Conservation (phyloP, 2,329 filamentous ascomycete genomes). For the Fusarium incarnatum region DNA sequence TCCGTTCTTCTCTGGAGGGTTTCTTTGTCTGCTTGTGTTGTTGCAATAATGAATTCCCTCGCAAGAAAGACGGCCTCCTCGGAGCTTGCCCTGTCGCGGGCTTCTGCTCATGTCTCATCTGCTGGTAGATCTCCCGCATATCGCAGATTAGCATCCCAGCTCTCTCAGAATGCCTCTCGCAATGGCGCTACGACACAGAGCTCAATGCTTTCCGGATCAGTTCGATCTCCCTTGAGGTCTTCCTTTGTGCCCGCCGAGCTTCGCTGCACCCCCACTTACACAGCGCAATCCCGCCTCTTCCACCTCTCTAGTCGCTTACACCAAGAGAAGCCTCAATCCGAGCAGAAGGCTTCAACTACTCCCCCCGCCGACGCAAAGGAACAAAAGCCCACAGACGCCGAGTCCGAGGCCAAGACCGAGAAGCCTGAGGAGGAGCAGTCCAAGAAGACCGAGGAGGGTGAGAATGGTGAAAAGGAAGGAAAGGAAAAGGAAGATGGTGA, state of each 20-base stretch:
- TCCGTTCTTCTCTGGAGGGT: conserved; percentile 48
- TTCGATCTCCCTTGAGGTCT: conserved; percentile 58
- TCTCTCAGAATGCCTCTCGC: conserved; percentile 47
- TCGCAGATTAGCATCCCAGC: conserved; percentile 58
- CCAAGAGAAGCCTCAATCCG: conserved; percentile 52
- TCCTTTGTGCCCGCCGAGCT: conserved; percentile 56
- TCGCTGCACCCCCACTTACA: conserved; percentile 50
- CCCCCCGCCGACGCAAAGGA: conserved; percentile 56
- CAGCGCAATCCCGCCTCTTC: conserved; percentile 49
- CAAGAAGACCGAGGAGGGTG: conserved; percentile 56
- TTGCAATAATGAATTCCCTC: conserved; percentile 60
- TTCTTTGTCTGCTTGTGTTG: conserved; percentile 40
- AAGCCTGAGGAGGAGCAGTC: conserved; percentile 58
- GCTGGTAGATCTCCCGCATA: conserved; percentile 61
- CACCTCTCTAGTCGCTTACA: conserved; percentile 49
- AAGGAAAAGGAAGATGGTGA: conserved; percentile 60
- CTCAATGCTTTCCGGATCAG: conserved; percentile 44
- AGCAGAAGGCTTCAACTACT: conserved; percentile 43
- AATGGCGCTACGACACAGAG: conserved; percentile 46
- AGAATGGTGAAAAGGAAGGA: conserved; percentile 57
- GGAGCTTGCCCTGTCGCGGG: conserved; percentile 57
- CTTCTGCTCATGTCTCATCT: conserved; percentile 54
- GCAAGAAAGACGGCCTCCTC: conserved; percentile 57
- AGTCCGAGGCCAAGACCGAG: conserved; percentile 52
- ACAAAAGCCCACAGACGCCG: conserved; percentile 52